A percentile compares a stretch with the other conserved stretches of the same genome.
Conservation (phyloP, 2,329 filamentous ascomycete species). For the Xylariaceae sp. region DNA sequence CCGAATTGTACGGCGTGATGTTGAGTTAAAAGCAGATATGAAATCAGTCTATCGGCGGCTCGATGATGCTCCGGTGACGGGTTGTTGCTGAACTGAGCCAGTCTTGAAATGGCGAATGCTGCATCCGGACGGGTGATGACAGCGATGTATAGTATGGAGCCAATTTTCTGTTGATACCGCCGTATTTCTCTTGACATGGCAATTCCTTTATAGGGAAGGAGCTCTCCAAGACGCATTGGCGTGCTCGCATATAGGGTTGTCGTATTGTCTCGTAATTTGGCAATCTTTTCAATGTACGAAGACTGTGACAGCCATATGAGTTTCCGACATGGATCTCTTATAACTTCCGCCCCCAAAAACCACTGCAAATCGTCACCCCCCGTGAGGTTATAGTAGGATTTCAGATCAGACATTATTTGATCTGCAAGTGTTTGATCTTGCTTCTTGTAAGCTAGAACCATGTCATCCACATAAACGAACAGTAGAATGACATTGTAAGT, state of each 20-base stretch:
- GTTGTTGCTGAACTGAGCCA: background rate
- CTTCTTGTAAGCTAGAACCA: background rate
- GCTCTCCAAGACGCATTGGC: background rate
- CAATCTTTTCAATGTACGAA: slow-evolving; percentile 5
- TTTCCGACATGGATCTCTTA: background rate
- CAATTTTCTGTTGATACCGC: background rate
- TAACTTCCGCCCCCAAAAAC: background rate
- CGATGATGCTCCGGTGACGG: background rate
- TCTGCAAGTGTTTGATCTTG: no score
- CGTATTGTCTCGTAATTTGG: background rate
- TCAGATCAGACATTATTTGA: no score
- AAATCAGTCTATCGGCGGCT: background rate
- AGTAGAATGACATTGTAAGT: background rate
- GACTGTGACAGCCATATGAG: background rate
- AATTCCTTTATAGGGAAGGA: background rate
- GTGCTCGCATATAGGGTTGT: background rate
- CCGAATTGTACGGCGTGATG: background rate
- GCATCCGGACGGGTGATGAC: background rate
- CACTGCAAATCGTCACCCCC: background rate
- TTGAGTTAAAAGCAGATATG: background rate
- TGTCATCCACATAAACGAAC: background rate
- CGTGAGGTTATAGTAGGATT: background rate
- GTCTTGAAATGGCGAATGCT: background rate
- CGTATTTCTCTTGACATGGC: background rate
- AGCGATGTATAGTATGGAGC: background rate